Evolutionary conservation across 306 rosid species (phyloP).

Genomic region (Lathyrus sativus): DNA sequence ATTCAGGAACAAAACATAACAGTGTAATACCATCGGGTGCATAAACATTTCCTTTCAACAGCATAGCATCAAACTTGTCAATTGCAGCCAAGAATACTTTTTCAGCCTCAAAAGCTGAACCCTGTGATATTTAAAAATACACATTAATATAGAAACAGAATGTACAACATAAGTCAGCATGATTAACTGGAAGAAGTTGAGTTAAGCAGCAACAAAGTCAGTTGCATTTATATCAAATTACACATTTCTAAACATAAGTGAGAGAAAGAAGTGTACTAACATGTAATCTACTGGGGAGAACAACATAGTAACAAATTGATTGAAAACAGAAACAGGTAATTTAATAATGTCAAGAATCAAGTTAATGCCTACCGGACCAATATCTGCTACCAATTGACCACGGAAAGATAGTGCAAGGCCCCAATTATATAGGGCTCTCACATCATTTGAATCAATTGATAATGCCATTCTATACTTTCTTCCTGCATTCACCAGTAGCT

Average conservation of each 20-base stretch:
- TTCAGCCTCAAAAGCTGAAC: conserved; percentile 89
- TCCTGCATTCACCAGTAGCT: conserved; percentile 86
- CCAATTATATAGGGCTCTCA: conserved; percentile 91
- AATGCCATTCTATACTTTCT: conserved; percentile 89
- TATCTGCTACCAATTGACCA: conserved; percentile 86
- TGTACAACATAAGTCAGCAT: conserved; percentile 24
- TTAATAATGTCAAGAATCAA: conserved; percentile 19
- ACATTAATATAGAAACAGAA: conserved; percentile 31
- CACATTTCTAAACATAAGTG: conserved; percentile 18
- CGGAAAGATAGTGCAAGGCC: conserved; percentile 97
- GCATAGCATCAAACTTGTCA: conserved; percentile 92
- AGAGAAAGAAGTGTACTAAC: conserved; percentile 28
- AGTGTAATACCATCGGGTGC: conserved; percentile 77
- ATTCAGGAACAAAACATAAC: conserved; percentile 16
- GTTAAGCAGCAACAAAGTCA: conserved; percentile 28
- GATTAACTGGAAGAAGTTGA: conserved; percentile 34
- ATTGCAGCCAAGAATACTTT: conserved; percentile 94
- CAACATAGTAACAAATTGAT: conserved; percentile 19
- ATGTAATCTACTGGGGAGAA: conserved; percentile 18
- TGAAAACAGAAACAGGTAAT: conserved; percentile 29
- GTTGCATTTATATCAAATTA: conserved; percentile 28
- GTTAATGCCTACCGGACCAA: conserved; percentile 79
- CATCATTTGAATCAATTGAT: conserved; percentile 81
- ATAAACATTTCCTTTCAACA: conserved; percentile 79
- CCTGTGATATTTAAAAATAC: conserved; percentile 56